Evolutionary conservation across 164 flowering plant species (phyloP).

Genomic region (Sextonia rubra): DNA sequence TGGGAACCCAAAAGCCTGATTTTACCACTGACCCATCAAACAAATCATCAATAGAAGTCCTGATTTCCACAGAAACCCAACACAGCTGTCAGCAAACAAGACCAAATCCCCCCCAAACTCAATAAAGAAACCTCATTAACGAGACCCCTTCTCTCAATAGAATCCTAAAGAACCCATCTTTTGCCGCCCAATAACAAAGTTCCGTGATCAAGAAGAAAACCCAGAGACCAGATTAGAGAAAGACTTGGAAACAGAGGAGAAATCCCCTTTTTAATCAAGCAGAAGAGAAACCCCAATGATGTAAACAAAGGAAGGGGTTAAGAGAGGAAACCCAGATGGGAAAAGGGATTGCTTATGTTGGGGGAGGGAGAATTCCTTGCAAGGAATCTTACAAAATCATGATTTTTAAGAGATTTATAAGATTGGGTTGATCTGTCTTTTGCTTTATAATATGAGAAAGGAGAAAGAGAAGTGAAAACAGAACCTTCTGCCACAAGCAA

Average conservation of each 20-base stretch:
- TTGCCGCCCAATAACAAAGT: background rate
- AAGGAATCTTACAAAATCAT: background rate
- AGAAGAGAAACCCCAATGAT: background rate
- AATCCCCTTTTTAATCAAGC: background rate
- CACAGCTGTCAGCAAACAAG: background rate
- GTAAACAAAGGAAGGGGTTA: too few species aligned
- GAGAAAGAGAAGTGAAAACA: background rate
- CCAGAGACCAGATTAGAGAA: constrained; percentile 4
- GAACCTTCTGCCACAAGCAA: constrained; percentile 13
- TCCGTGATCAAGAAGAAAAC: background rate
- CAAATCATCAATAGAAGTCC: constrained; percentile 13
- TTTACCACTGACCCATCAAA: constrained; percentile 7
- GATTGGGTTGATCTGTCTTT: background rate
- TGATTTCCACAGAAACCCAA: background rate
- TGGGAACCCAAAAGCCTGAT: background rate
- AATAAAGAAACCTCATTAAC: background rate
- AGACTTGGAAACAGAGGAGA: background rate
- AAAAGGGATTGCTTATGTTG: background rate
- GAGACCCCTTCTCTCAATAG: background rate
- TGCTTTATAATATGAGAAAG: background rate
- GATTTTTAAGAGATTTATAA: background rate
- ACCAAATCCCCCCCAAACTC: background rate
- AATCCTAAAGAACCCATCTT: too few species aligned
- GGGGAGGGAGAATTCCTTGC: constrained; percentile 4
- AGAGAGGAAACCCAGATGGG: background rate